A percentile compares a stretch with the other conserved stretches of the same genome.
These are phyloP conservation scores for Paxillus rubicundulus DNA, from an alignment of 768 basidiomycete species.

Conservation along the genomic window DNA sequence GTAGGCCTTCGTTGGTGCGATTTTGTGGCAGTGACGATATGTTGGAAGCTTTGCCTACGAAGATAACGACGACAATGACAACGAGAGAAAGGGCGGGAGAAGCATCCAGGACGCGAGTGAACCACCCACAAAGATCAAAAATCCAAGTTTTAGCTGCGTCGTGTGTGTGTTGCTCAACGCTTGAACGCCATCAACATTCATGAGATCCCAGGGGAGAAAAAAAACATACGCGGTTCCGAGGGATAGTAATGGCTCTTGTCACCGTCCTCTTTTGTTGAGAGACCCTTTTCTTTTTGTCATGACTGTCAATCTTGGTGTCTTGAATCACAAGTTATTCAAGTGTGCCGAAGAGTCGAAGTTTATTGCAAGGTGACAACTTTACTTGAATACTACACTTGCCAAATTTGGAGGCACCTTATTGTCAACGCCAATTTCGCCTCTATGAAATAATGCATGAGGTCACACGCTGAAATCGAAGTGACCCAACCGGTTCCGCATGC, in stretches of 20 bases:
- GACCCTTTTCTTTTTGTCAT: not conserved
- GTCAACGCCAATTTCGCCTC: conserved; percentile 2
- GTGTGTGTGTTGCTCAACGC: not conserved
- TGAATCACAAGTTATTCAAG: not conserved
- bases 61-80: too few relatives aligned
- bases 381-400: conserved; percentile 18
- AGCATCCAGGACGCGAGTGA: too few relatives aligned
- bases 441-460: not conserved
- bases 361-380: not conserved
- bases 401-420: conserved; percentile 20
- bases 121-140: too few relatives aligned
- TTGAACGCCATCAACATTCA: not conserved
- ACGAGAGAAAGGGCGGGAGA: too few relatives aligned
- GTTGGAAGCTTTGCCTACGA: too few relatives aligned
- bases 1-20: too few relatives aligned
- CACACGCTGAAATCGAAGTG: conserved; percentile 7
- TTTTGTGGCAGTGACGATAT: too few relatives aligned
- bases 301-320: not conserved
- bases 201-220: not conserved
- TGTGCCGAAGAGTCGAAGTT: not conserved
- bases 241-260: not conserved
- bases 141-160: not conserved
- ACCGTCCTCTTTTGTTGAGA: not conserved
- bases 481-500: not conserved
- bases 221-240: not conserved